Evolutionary conservation across 257 asterid species (phyloP).

Genomic region (Solanum megistacrolobum): DNA sequence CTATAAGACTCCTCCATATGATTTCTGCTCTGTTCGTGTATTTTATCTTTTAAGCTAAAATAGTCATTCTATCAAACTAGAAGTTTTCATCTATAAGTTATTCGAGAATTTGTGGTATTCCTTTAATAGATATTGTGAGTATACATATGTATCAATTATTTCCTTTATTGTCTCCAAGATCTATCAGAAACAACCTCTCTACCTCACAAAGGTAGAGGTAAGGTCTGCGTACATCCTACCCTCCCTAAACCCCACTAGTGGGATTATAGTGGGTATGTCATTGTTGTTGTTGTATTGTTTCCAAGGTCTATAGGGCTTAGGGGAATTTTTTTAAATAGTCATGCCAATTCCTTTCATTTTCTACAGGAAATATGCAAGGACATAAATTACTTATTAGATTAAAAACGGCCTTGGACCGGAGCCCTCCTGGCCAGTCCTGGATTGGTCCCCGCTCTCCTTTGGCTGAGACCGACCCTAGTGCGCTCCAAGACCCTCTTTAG

Average conservation of each 20-base stretch:
- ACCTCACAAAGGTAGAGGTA: neutral
- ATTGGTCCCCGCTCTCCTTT: neutral
- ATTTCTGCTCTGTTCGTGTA: neutral
- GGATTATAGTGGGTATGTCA: neutral
- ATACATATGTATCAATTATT: neutral
- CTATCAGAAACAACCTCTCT: neutral
- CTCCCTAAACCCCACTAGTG: neutral
- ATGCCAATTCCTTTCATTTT: neutral
- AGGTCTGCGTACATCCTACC: neutral
- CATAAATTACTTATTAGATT: neutral
- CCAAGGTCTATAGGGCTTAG: neutral
- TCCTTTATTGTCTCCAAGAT: neutral
- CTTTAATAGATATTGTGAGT: neutral
- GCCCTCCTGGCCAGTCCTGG: neutral
- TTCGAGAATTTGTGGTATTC: neutral
- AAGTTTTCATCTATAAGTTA: neutral
- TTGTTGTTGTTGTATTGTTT: neutral
- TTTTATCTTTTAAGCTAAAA: neutral
- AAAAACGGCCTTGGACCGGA: neutral
- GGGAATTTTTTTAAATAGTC: neutral
- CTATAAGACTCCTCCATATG: neutral
- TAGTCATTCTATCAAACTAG: neutral
- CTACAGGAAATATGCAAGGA: neutral
- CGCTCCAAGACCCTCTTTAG: neutral
- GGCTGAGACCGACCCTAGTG: neutral